Base-by-base conservation (phyloP, 2,329 filamentous ascomycete genomes). In the Microdochium trichocladiopsis region DNA sequence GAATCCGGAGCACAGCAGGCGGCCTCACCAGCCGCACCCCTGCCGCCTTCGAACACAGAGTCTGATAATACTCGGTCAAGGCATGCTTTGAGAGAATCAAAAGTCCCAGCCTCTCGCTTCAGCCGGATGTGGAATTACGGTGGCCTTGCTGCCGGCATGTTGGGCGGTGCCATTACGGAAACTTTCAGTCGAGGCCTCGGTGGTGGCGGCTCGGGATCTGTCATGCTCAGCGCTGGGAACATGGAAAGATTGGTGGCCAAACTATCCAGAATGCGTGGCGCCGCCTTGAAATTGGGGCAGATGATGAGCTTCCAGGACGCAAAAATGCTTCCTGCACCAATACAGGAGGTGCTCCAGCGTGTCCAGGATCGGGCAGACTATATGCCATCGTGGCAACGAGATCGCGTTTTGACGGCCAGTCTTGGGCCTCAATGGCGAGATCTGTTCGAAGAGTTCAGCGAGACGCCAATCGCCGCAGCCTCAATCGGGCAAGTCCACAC, bases 291-390 rank as follows among this genome's bases (percentile, higher is more conserved):
- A 72, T 72, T 99, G 24, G 95, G 94, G 1, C 94, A 99, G 73
- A 94, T 97, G 88, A 87, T 99, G 77, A 96, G 91, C 67, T 94
- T 99, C 64, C 94, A 99, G 74, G 94, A 99, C 71, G 84, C 90
- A 36, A 97, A 96, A 69, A 91, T 96, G 84, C 80, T 99, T 10
- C 94, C 94, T 0, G 82, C 81, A 1, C 83, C 89, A 1, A 91
- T 99, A 49, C 90, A 95, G 58, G 82, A 93, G 62, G 90, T 99
- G 2, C 74, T 99, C 12, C 91, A 96, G 66, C 85, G 95, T 5
- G 94, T 99, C 0, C 94, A 99, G 66, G 94, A 99, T 67, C 86
- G 90, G 52, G 94, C 94, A 37, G 93, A 99, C 69, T 99, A 97
- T 69, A 99, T 99, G 94, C 94, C 94, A 1, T 81, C 90, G 2